Evolutionary conservation across 2,329 filamentous ascomycete genomes (phyloP), one percentile per base, ranked within the genome.

Genomic region (Fusarium tricinctum): DNA sequence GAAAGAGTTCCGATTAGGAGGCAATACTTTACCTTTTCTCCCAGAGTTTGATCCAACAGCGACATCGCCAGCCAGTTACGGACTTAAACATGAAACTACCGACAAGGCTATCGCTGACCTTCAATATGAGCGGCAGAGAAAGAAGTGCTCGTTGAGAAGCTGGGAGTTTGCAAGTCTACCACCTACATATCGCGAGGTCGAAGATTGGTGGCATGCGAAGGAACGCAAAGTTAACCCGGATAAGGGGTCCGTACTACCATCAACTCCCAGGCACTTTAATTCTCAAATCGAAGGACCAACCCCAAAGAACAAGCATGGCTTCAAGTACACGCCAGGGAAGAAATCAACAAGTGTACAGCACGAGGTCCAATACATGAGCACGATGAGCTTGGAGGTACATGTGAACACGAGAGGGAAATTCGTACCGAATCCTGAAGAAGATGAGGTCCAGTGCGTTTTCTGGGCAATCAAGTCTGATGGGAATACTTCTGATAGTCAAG

Each of bases 321-420:
- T 94, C 82, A 96, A 94, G 76, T 97, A 92, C 77, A 93, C 91
- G 0, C 93, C 94, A 70, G 92, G 90, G 74, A 85, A 86, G 64
- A 88, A 89, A 69, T 90, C 90, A 2, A 92, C 90, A 0, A 93
- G 89, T 69, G 89, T 97, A 19, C 88, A 93, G 73, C 92, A 95
- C 69, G 93, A 97, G 77, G 89, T 89, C 4, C 92, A 96, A 71
- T 97, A 97, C 77, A 98, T 99, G 96, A 97, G 92, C 71, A 93
- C 91, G 19, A 94, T 99, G 92, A 97, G 94, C 70, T 80, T 99
- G 8, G 96, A 99, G 76, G 81, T 98, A 6, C 95, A 99, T 76
- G 91, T 97, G 65, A 97, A 97, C 72, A 96, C 92, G 6, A 87
- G 95, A 57, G 93, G 89, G 8, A 89, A 88, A 48, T 84, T 97